These are phyloP conservation scores for Kentomonas sorsogonicus DNA, from an alignment of 208 protist species.

Conservation along the genomic window DNA sequence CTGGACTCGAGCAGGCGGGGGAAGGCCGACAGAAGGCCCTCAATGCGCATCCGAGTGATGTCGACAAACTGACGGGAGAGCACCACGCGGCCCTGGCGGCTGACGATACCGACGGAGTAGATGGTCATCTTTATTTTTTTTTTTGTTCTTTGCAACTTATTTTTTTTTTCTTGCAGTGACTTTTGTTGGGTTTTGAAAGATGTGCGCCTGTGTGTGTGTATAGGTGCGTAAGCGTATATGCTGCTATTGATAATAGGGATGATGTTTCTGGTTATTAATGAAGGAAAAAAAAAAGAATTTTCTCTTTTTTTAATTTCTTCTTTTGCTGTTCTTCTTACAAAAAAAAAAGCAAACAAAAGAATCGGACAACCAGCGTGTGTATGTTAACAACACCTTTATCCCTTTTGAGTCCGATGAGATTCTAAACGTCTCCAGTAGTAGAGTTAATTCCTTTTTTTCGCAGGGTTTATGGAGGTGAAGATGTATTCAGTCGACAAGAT, in stretches of 20 bases:
- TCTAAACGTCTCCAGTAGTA: no score
- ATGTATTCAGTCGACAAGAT: neutral
- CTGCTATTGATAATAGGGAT: no score
- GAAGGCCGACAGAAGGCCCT: constrained; percentile 96
- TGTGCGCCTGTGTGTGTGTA: neutral
- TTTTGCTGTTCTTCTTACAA: neutral
- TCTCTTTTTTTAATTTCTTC: constrained; percentile 6
- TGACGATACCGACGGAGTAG: constrained; percentile 77
- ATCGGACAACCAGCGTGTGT: no score
- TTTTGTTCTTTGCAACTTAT: constrained; percentile 2
- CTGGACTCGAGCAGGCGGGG: constrained; percentile 92
- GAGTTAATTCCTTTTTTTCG: no score
- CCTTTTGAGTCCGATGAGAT: no score
- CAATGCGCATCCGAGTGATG: constrained; percentile 93
- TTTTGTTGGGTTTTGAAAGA: neutral
- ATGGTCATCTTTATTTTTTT: constrained; percentile 50
- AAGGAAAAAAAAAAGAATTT: neutral
- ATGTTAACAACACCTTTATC: no score
- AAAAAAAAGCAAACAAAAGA: no score
- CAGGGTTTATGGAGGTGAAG: no score
- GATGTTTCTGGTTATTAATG: no score
- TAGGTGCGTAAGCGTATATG: no score
- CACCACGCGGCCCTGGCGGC: constrained; percentile 80
- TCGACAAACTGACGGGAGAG: constrained; percentile 96
- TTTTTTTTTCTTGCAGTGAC: constrained; percentile 6